phyloP scores from a whole-genome alignment of 78 protist genomes.

The Chrysochromulina parva region DNA sequence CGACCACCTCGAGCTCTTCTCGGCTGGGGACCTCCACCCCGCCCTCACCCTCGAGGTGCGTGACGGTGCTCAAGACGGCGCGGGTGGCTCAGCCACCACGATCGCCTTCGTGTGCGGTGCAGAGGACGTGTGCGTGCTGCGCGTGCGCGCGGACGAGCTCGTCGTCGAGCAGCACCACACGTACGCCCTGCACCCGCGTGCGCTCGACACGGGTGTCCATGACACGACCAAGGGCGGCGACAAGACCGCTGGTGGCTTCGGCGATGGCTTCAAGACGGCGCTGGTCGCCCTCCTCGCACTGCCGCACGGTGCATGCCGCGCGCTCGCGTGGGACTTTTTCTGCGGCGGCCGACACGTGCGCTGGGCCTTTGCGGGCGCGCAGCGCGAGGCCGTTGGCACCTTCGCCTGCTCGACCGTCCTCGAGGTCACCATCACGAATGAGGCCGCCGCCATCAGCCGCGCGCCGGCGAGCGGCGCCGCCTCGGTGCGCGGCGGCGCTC shows the following conservation, averaged over 20 bases:
- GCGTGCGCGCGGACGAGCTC: not conserved
- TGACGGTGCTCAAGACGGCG: not conserved
- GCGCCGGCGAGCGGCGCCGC: too few species aligned
- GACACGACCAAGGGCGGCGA: not conserved
- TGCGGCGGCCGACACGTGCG: not conserved
- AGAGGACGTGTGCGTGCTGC: not conserved
- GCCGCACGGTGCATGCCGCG: not conserved
- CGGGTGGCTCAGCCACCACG: not conserved
- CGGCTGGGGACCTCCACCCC: not conserved
- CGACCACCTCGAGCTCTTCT: not conserved
- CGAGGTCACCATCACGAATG: not conserved
- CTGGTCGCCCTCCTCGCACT: not conserved
- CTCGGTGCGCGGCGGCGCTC: not conserved
- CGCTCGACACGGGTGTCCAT: not conserved
- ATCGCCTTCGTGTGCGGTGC: not conserved
- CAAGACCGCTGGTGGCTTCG: not conserved
- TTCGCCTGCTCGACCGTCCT: not conserved
- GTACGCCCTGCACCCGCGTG: not conserved
- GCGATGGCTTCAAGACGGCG: conserved; percentile 13
- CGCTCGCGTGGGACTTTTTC: not conserved
- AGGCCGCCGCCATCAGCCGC: not conserved
- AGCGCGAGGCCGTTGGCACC: not conserved
- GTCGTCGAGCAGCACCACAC: not conserved
- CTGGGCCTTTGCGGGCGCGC: not conserved
- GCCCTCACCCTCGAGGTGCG: not conserved